Percentiles rank a stretch among this genome's conserved stretches.
Conservation (phyloP, 2,329 filamentous ascomycete species). For the Nakataea oryzae region DNA sequence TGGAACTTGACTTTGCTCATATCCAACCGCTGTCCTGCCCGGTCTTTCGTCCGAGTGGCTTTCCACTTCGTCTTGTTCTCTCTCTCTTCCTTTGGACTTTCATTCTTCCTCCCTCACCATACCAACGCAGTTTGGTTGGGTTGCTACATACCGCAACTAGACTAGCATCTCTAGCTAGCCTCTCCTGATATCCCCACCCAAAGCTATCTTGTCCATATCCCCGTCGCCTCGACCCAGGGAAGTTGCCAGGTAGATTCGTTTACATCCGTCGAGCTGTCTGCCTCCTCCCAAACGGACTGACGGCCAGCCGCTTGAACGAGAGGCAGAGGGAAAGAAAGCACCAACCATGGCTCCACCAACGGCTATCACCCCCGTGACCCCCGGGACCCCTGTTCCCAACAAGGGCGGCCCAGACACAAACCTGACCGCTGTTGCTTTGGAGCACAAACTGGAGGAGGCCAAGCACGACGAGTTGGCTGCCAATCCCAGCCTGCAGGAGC, state of each 20-base stretch:
- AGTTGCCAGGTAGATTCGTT: neutral
- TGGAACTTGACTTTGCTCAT: neutral
- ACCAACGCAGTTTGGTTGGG: neutral
- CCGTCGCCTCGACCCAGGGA: neutral
- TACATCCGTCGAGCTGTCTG: neutral
- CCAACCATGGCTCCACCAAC: slow-evolving; percentile 17
- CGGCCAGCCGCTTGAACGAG: neutral
- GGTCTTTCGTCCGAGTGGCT: neutral
- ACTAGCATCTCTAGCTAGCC: no score
- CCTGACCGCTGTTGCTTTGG: slow-evolving; percentile 40
- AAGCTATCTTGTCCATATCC: neutral
- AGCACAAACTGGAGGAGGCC: slow-evolving; percentile 33
- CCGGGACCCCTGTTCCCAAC: slow-evolving; percentile 22
- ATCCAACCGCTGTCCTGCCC: neutral
- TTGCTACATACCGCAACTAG: neutral
- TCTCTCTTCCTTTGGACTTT: no score
- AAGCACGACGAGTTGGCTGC: slow-evolving; percentile 16
- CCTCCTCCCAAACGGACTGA: neutral
- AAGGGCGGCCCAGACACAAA: slow-evolving; percentile 34
- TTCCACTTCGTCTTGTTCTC: neutral
- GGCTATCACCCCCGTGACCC: slow-evolving; percentile 8
- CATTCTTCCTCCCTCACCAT: neutral
- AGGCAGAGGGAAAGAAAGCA: neutral
- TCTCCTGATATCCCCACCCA: neutral
- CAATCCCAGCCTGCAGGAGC: slow-evolving; percentile 38